A percentile compares a stretch with the other conserved stretches of the same genome.
phyloP scores from a whole-genome alignment of 192 early-diverging fungal genomes.

The Nowakowskiella sp. region DNA sequence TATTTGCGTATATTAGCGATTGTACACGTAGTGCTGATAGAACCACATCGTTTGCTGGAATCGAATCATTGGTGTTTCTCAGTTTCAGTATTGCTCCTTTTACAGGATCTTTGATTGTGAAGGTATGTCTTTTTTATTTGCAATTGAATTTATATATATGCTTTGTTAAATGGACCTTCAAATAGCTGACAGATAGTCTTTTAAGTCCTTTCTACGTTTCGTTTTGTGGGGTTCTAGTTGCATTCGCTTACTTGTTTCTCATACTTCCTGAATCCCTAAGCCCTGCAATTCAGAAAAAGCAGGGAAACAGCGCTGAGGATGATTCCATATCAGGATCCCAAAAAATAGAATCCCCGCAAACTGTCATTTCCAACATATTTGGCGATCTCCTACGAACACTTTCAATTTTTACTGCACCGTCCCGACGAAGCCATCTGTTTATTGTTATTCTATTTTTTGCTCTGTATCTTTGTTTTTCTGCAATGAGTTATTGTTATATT shows the following conservation, averaged over 20 bases:
- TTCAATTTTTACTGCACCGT: too few relatives aligned
- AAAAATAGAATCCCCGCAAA: too few relatives aligned
- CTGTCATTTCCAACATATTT: too few relatives aligned
- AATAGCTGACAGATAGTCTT: constrained; percentile 20
- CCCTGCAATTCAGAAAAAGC: too few relatives aligned
- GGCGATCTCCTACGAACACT: too few relatives aligned
- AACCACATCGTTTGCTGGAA: constrained; percentile 21
- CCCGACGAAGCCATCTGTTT: too few relatives aligned
- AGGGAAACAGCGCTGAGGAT: too few relatives aligned
- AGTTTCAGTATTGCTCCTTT: constrained; percentile 30
- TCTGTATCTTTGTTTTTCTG: too few relatives aligned
- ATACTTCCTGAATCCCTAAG: constrained; percentile 31
- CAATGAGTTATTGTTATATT: too few relatives aligned
- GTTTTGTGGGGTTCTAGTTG: constrained; percentile 15
- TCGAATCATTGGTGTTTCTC: constrained; percentile 27
- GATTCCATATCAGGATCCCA: too few relatives aligned
- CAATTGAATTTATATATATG: background rate
- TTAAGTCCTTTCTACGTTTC: constrained; percentile 24
- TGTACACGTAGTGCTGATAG: constrained; percentile 12
- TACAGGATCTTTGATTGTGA: constrained; percentile 21
- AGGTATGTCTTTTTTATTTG: constrained; percentile 6
- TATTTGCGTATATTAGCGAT: constrained; percentile 32
- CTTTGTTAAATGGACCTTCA: background rate
- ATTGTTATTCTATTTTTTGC: too few relatives aligned
- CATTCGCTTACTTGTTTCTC: constrained; percentile 21